Evolutionary conservation across 306 rosid genomes (phyloP), one percentile per base, ranked within the genome.

Genomic region (Comarum palustre): DNA sequence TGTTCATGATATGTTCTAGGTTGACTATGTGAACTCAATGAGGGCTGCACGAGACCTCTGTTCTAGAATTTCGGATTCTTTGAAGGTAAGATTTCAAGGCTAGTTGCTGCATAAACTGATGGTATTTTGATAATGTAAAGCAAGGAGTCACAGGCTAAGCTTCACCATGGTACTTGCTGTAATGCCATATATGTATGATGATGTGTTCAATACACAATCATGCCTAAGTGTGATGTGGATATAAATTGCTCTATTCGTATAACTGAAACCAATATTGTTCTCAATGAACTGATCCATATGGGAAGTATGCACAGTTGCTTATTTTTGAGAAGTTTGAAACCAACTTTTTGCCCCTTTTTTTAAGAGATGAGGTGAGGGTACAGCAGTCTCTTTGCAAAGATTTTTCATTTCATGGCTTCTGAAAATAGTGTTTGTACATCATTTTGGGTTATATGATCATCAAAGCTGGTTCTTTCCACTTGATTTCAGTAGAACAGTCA

Each of bases 1-100:
- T 50, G 3, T 80, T 77, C 75, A 47, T 63, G 39, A 36, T 78
- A 32, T 29, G 36, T 79, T 86, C 73, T 60, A 94, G 99, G 63
- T 51, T 76, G 99, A 94, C 88, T 91, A 71, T 70, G 88, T 94
- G 59, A 91, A 91, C 82, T 91, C 99, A 48, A 78, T 94, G 95
- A 89, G 95, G 86, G 97, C 99, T 77, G 96, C 95, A 75, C 92
- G 90, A 77, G 96, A 91, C 77, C 92, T 94, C 82, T 85, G 92
- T 79, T 81, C 96, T 73, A 91, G 85, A 83, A 71, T 94, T 86
- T 94, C 97, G 64, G 88, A 89, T 85, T 92, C 96, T 74, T 86
- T 91, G 73, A 89, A 91, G 96, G 99, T 94, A 81, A 68, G 60
- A 27, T 68, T 74, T 47, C 52, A 65, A 16, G 58, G 50, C 65